phyloP scores from a whole-genome alignment of 192 early-diverging fungal genomes.

The Podila minutissima region DNA sequence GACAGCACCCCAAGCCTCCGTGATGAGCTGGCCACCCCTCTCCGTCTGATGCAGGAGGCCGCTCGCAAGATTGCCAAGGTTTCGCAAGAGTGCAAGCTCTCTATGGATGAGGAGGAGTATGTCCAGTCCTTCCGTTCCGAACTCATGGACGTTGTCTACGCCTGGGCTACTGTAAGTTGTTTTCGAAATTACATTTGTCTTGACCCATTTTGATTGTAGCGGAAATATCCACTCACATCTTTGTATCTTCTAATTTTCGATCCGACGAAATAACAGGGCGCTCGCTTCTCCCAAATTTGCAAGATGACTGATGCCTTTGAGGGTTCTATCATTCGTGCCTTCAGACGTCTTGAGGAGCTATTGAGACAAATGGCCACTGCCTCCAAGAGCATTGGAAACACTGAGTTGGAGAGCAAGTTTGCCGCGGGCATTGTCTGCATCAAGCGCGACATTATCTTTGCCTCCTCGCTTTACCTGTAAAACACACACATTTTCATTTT shows the following conservation, averaged over 20 bases:
- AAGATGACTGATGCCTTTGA: constrained; percentile 96
- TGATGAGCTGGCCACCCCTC: constrained; percentile 82
- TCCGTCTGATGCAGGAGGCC: constrained; percentile 84
- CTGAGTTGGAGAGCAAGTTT: constrained; percentile 94
- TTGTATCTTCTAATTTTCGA: not conserved
- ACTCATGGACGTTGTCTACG: constrained; percentile 95
- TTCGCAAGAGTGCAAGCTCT: constrained; percentile 88
- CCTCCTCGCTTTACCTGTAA: constrained; percentile 92
- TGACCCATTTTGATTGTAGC: not conserved
- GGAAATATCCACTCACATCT: not conserved
- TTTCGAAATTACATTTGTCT: not conserved
- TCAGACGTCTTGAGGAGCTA: constrained; percentile 91
- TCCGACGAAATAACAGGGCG: constrained; percentile 63
- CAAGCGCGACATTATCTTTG: constrained; percentile 98
- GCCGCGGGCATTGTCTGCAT: constrained; percentile 91
- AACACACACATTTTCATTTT: not conserved
- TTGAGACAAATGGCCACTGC: constrained; percentile 90
- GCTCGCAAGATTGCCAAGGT: constrained; percentile 87
- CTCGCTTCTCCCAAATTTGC: constrained; percentile 94
- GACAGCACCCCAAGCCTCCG: constrained; percentile 63
- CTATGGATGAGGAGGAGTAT: constrained; percentile 90
- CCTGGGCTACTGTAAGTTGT: constrained; percentile 74
- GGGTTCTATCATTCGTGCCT: constrained; percentile 90
- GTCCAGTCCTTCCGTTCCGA: constrained; percentile 85
- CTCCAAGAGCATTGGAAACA: constrained; percentile 94